Evolutionary conservation across 352 stramenopile species (phyloP).

Genomic region (Chrysophaeum taylorii): DNA sequence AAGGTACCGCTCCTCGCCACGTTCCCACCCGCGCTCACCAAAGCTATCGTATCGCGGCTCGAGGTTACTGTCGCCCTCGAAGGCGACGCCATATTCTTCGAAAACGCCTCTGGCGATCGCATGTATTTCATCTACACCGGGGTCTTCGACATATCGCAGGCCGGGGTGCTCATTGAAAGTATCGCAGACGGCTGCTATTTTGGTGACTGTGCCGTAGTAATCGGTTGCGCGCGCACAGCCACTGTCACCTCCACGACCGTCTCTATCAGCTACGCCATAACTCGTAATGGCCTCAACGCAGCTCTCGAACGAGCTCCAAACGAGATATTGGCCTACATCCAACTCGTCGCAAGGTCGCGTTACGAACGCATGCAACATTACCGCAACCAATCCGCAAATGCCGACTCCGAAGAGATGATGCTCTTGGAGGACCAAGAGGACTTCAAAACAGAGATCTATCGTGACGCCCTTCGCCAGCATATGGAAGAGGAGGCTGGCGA

Average conservation of each 20-base stretch:
- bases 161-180: slow-evolving; percentile 2
- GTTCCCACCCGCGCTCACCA: slow-evolving; percentile 33
- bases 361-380: not conserved
- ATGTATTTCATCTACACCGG: slow-evolving; percentile 47
- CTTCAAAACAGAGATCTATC: not conserved
- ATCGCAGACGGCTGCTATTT: slow-evolving; percentile 21
- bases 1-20: slow-evolving; percentile 42
- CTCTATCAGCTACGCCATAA: slow-evolving; percentile 17
- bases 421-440: not conserved
- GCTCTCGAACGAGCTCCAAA: not conserved
- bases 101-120: slow-evolving; percentile 40
- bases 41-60: slow-evolving; percentile 22
- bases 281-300: slow-evolving; percentile 1
- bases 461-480: not conserved
- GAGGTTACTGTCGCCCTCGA: slow-evolving; percentile 16
- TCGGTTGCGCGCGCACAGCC: slow-evolving; percentile 13
- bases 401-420: not conserved
- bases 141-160: slow-evolving; percentile 37
- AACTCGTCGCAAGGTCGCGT: not conserved
- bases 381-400: not conserved
- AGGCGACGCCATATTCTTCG: slow-evolving; percentile 38
- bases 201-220: slow-evolving; percentile 14
- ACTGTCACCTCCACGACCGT: slow-evolving; percentile 12
- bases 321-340: not conserved
- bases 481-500: too few species aligned